phyloP scores from a whole-genome alignment of 306 rosid genomes.

The Ormosia semicastrata region DNA sequence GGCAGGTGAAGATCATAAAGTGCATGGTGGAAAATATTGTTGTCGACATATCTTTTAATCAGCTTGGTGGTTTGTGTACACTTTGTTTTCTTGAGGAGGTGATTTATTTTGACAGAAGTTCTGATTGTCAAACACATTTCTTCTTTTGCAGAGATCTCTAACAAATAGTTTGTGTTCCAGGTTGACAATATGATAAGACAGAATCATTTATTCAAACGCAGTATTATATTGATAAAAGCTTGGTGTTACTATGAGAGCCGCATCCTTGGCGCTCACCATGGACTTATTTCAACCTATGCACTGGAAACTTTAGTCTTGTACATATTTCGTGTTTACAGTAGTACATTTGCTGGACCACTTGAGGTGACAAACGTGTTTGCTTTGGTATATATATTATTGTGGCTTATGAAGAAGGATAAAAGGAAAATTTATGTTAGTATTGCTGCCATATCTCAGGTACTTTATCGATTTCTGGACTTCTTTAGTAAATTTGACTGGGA shows the following conservation, averaged over 20 bases:
- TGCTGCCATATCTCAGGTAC: conserved; percentile 52
- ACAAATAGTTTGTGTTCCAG: conserved; percentile 41
- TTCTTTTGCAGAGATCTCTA: not conserved
- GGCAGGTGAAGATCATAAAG: conserved; percentile 79
- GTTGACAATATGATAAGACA: conserved; percentile 56
- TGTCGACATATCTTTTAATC: conserved; percentile 87
- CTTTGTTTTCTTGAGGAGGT: conserved; percentile 94
- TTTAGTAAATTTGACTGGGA: conserved; percentile 91
- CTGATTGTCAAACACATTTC: not conserved
- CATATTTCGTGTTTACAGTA: conserved; percentile 64
- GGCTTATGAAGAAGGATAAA: not conserved
- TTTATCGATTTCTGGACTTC: conserved; percentile 75
- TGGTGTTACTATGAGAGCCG: conserved; percentile 94
- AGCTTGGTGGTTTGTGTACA: conserved; percentile 73
- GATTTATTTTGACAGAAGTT: not conserved
- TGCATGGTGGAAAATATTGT: conserved; percentile 73
- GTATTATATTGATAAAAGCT: conserved; percentile 85
- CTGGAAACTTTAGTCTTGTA: conserved; percentile 81
- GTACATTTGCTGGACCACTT: conserved; percentile 74
- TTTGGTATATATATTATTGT: not conserved
- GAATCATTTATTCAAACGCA: conserved; percentile 73
- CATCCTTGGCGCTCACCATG: conserved; percentile 80
- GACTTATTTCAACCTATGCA: conserved; percentile 83
- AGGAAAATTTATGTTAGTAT: not conserved
- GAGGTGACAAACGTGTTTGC: conserved; percentile 54